Evolutionary conservation across 73 alveolate species (phyloP).

Genomic region (Urostyla sp.): DNA sequence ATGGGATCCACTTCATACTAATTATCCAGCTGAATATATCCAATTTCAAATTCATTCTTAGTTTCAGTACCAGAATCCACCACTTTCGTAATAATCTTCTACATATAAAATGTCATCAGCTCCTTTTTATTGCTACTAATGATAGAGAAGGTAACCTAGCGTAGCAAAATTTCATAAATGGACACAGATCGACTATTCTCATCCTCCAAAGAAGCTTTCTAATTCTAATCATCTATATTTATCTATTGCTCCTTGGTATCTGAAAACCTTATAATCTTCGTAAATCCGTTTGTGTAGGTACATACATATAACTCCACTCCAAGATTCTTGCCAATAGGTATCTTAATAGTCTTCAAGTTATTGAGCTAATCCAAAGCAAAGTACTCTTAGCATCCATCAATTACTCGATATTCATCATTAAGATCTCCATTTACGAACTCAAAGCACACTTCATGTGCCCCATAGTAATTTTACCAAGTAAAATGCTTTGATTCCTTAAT

Average conservation of each 20-base stretch:
- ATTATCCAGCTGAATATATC: conserved; percentile 60
- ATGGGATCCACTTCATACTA: conserved; percentile 43
- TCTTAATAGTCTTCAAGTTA: neutral
- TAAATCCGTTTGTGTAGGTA: conserved; percentile 67
- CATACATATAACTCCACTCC: conserved; percentile 13
- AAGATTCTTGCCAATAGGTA: conserved; percentile 12
- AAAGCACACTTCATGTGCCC: conserved; percentile 15
- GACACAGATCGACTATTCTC: conserved; percentile 17
- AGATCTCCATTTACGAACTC: conserved; percentile 38
- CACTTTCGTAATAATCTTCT: conserved; percentile 1
- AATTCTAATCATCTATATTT: conserved; percentile 38
- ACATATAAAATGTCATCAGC: conserved; percentile 19
- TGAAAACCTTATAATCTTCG: conserved; percentile 44
- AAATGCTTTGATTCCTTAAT: conserved; percentile 12
- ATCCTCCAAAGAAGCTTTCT: conserved; percentile 42
- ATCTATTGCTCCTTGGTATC: conserved; percentile 14
- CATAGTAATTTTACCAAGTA: conserved; percentile 54
- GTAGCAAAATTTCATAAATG: conserved; percentile 26
- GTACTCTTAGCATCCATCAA: neutral
- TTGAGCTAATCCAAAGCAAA: conserved; percentile 46
- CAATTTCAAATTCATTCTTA: conserved; percentile 39
- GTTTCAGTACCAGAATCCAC: conserved; percentile 45
- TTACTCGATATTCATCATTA: neutral
- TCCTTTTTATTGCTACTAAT: conserved; percentile 14
- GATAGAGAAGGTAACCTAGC: conserved; percentile 10